Conservation (phyloP, 495 filamentous ascomycete genomes). For the Coniosporium apollinis region DNA sequence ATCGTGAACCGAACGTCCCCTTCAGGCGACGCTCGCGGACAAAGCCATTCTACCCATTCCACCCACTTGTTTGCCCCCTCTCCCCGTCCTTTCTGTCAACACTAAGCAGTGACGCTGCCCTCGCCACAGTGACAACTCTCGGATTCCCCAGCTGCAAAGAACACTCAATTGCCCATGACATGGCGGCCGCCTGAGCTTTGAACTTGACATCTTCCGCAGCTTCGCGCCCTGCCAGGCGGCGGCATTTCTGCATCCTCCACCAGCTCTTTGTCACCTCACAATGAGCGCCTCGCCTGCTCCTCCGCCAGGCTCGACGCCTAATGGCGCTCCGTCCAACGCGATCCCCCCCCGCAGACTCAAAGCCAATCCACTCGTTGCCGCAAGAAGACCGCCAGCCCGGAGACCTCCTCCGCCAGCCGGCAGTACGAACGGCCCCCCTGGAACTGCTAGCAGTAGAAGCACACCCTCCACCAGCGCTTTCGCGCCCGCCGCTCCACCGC, state of each 20-base stretch:
- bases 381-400: slow-evolving; percentile 28
- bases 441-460: too few species aligned
- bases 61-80: too few species aligned
- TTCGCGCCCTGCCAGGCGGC: not conserved
- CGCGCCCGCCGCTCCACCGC: slow-evolving; percentile 1
- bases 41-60: too few species aligned
- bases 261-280: slow-evolving; percentile 5
- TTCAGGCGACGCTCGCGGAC: too few species aligned
- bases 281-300: slow-evolving; percentile 45
- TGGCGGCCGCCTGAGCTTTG: not conserved
- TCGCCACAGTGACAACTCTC: too few species aligned
- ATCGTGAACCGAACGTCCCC: too few species aligned
- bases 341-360: slow-evolving; percentile 28
- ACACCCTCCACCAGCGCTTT: too few species aligned
- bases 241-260: not conserved
- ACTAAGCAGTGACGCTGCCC: too few species aligned
- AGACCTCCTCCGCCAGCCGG: slow-evolving; percentile 14
- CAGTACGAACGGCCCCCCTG: not conserved
- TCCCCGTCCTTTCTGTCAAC: too few species aligned
- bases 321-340: slow-evolving; percentile 14
- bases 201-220: not conserved
- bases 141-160: too few species aligned
- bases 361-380: slow-evolving; percentile 53
- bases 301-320: slow-evolving; percentile 28
- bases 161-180: too few species aligned